Evolutionary conservation across 148 eudicot species (phyloP).

Genomic region (Nyssa sinensis): DNA sequence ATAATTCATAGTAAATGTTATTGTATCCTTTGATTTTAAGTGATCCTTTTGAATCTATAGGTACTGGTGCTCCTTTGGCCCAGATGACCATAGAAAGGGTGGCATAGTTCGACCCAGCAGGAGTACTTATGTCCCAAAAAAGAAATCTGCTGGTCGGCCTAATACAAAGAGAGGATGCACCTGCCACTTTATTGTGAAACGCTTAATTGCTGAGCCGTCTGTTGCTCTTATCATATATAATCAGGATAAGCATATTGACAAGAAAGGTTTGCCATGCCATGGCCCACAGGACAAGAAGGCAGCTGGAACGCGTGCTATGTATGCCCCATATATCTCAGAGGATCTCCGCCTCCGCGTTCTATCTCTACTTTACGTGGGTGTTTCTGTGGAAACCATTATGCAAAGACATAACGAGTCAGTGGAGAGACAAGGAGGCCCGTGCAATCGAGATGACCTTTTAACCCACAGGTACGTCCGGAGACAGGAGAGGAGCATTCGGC

Average conservation of each 20-base stretch:
- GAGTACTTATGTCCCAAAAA: conserved; percentile 58
- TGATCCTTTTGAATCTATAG: conserved; percentile 31
- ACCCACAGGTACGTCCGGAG: conserved; percentile 86
- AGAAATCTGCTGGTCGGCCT: conserved; percentile 83
- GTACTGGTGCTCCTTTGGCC: conserved; percentile 99
- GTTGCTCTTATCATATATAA: conserved; percentile 83
- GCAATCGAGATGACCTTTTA: conserved; percentile 88
- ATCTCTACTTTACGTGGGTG: conserved; percentile 83
- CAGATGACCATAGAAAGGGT: conserved; percentile 88
- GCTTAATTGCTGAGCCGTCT: conserved; percentile 79
- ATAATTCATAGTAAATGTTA: neutral
- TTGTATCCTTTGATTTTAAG: too few species aligned
- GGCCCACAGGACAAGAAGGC: conserved; percentile 89
- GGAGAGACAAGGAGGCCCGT: conserved; percentile 88
- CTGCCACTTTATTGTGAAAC: conserved; percentile 90
- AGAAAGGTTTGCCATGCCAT: conserved; percentile 84
- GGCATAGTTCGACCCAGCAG: conserved; percentile 94
- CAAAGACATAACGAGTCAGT: conserved; percentile 91
- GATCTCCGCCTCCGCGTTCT: conserved; percentile 84
- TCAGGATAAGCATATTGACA: conserved; percentile 85
- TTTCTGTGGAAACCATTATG: conserved; percentile 93
- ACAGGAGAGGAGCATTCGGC: conserved; percentile 85
- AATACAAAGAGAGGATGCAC: conserved; percentile 97
- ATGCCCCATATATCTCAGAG: conserved; percentile 92
- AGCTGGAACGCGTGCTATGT: conserved; percentile 91